These are phyloP conservation scores for Ophiosphaerella narmari DNA, from an alignment of 2,329 filamentous ascomycete genomes.

Conservation along the genomic window DNA sequence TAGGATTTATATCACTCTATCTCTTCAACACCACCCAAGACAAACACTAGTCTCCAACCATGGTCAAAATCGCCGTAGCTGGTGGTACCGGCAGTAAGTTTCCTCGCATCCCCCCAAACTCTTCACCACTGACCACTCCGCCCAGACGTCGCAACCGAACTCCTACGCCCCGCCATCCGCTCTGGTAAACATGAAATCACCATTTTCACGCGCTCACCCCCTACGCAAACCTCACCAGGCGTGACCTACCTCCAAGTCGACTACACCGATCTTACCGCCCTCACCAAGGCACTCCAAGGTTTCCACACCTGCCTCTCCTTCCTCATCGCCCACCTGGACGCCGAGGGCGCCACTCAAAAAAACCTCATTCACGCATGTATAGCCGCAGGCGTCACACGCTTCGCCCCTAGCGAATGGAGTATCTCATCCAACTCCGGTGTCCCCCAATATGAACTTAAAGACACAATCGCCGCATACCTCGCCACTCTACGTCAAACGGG, in stretches of 20 bases:
- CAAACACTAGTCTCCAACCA: neutral
- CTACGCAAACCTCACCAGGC: conserved; percentile 18
- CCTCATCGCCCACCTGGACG: conserved; percentile 39
- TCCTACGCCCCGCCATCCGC: conserved; percentile 57
- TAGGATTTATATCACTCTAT: too few species aligned
- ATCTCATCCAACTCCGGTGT: conserved; percentile 43
- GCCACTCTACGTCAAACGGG: conserved; percentile 51
- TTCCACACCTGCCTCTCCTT: conserved; percentile 56
- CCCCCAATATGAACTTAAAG: conserved; percentile 58
- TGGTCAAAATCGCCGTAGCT: conserved; percentile 44
- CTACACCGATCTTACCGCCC: conserved; percentile 49
- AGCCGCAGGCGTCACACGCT: conserved; percentile 33
- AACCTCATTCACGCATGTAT: conserved; percentile 41
- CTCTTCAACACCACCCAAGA: too few species aligned
- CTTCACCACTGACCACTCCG: neutral
- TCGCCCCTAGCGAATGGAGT: conserved; percentile 40
- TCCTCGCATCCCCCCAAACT: neutral
- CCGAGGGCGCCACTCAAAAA: conserved; percentile 28
- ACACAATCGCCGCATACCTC: conserved; percentile 56
- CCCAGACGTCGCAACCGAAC: conserved; percentile 58
- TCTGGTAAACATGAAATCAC: conserved; percentile 58
- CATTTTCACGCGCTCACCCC: conserved; percentile 53
- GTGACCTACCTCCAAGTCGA: conserved; percentile 51
- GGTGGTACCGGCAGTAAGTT: conserved; percentile 44
- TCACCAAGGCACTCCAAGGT: conserved; percentile 51